phyloP scores from a whole-genome alignment of 2,329 filamentous ascomycete species.

The Anthostomella pinea region DNA sequence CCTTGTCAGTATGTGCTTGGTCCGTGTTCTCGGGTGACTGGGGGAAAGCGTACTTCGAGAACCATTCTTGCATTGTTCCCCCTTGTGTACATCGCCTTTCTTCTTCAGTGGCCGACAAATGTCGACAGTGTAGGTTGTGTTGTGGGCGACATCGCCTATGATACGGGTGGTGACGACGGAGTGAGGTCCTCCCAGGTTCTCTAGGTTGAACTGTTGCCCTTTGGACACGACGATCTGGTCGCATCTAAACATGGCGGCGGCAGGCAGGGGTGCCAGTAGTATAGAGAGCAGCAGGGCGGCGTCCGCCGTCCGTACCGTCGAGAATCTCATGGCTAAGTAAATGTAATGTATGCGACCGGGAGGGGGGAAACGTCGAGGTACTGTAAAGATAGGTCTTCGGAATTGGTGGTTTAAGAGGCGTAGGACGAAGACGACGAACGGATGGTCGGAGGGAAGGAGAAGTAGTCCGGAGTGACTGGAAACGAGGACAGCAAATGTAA shows the following conservation, averaged over 20 bases:
- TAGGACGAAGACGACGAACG: neutral
- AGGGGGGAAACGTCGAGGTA: neutral
- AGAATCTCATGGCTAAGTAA: conserved; percentile 36
- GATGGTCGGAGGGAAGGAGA: neutral
- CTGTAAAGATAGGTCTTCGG: neutral
- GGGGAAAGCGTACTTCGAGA: conserved; percentile 56
- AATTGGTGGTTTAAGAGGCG: conserved; percentile 1
- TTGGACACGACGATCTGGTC: conserved; percentile 56
- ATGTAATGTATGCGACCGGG: neutral
- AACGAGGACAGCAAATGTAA: no score
- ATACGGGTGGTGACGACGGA: conserved; percentile 60
- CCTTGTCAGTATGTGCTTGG: no score
- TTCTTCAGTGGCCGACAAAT: conserved; percentile 68
- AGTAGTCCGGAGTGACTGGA: neutral
- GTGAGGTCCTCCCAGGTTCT: conserved; percentile 63
- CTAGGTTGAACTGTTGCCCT: conserved; percentile 61
- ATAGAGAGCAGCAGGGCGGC: conserved; percentile 37
- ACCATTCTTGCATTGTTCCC: conserved; percentile 64
- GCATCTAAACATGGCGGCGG: conserved; percentile 57
- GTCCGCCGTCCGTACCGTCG: conserved; percentile 32
- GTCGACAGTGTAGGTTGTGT: conserved; percentile 80
- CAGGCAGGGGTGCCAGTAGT: conserved; percentile 35
- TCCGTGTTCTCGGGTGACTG: no score
- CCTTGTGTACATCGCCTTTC: conserved; percentile 51
- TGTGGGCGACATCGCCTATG: conserved; percentile 53